phyloP scores from a whole-genome alignment of 2,329 filamentous ascomycete genomes.

The Didymella pinodella region DNA sequence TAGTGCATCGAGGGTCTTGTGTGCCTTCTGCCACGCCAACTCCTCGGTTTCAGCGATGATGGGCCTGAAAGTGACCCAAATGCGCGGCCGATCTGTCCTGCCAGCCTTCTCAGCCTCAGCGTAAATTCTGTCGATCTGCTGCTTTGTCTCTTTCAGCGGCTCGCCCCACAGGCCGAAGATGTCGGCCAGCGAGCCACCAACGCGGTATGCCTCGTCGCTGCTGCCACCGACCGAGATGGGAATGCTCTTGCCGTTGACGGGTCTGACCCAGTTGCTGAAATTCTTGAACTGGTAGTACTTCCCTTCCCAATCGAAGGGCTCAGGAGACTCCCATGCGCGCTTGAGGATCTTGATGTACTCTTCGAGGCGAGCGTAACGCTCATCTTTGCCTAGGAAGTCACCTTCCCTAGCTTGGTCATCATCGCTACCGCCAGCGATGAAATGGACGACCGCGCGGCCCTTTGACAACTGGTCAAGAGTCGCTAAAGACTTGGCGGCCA shows the following conservation, averaged over 20 bases:
- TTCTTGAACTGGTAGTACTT: constrained; percentile 67
- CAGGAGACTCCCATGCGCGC: constrained; percentile 64
- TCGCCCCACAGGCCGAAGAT: constrained; percentile 72
- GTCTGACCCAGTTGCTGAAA: constrained; percentile 64
- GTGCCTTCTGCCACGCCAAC: constrained; percentile 68
- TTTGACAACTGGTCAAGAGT: constrained; percentile 67
- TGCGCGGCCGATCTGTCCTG: constrained; percentile 62
- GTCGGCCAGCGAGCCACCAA: constrained; percentile 66
- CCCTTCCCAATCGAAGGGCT: constrained; percentile 68
- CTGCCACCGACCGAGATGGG: constrained; percentile 68
- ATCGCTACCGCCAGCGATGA: constrained; percentile 69
- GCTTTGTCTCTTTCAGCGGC: constrained; percentile 68
- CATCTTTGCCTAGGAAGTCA: constrained; percentile 65
- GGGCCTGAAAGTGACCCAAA: constrained; percentile 71
- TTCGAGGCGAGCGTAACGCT: constrained; percentile 66
- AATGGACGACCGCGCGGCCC: constrained; percentile 68
- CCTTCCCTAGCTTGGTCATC: constrained; percentile 67
- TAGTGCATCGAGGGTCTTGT: constrained; percentile 63
- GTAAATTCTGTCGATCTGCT: constrained; percentile 69
- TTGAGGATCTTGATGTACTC: constrained; percentile 69
- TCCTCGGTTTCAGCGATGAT: constrained; percentile 69
- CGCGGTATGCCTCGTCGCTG: constrained; percentile 66
- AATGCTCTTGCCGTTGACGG: constrained; percentile 60
- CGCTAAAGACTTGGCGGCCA: constrained; percentile 68
- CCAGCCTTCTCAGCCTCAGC: constrained; percentile 66